phyloP scores from a whole-genome alignment of 2,329 filamentous ascomycete genomes.

The Xylariaceae sp. region DNA sequence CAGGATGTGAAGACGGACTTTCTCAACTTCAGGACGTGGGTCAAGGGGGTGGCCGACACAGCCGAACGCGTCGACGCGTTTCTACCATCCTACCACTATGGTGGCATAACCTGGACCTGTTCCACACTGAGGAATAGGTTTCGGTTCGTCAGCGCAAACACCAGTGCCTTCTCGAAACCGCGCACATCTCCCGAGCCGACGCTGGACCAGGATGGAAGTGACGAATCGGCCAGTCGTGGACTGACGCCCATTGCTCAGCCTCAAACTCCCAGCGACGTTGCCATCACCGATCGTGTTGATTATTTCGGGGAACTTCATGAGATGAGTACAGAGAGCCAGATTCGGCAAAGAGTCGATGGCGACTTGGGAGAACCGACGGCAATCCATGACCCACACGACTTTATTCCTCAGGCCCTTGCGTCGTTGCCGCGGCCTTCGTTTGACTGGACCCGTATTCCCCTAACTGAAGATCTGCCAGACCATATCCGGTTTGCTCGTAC shows the following conservation, averaged over 20 bases:
- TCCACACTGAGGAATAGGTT: conserved; percentile 64
- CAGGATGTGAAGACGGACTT: conserved; percentile 44
- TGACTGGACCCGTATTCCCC: conserved; percentile 72
- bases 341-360: conserved; percentile 16
- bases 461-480: conserved; percentile 56
- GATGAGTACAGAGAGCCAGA: conserved; percentile 17
- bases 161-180: conserved; percentile 33
- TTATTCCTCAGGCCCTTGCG: conserved; percentile 19
- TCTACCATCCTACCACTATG: conserved; percentile 54
- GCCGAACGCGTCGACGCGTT: conserved; percentile 48
- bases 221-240: conserved; percentile 33
- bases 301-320: conserved; percentile 27
- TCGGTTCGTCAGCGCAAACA: conserved; percentile 59
- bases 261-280: conserved; percentile 31
- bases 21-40: conserved; percentile 64
- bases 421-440: conserved; percentile 51
- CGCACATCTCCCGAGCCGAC: conserved; percentile 36
- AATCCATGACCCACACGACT: conserved; percentile 17
- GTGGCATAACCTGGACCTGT: conserved; percentile 63
- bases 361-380: conserved; percentile 21
- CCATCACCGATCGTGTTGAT: conserved; percentile 25
- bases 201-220: conserved; percentile 32
- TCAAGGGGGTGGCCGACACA: conserved; percentile 49
- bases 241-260: conserved; percentile 32
- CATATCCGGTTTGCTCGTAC: conserved; percentile 70